Evolutionary conservation across 108 stramenopile species (phyloP).

Genomic region (Nitzschia palea): DNA sequence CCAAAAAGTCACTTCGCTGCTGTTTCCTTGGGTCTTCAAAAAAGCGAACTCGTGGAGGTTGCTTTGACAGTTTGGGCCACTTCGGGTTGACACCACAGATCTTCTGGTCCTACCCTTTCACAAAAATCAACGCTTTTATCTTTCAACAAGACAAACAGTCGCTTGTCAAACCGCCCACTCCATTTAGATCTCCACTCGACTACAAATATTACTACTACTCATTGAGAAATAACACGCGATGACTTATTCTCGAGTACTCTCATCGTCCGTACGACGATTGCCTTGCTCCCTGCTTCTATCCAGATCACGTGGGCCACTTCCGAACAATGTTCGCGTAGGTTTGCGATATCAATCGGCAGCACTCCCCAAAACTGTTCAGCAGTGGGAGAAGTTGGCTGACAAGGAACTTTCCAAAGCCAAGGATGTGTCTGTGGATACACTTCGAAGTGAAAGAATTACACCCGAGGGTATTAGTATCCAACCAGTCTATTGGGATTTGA

Average conservation of each 20-base stretch:
- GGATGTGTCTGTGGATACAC: conserved; percentile 50
- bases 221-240: too few relatives aligned
- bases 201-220: too few relatives aligned
- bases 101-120: too few relatives aligned
- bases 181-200: too few relatives aligned
- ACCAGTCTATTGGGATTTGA: conserved; percentile 91
- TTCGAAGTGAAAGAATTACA: conserved; percentile 63
- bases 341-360: conserved; percentile 18
- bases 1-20: too few relatives aligned
- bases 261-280: neutral
- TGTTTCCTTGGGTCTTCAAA: too few relatives aligned
- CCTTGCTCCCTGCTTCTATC: neutral
- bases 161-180: too few relatives aligned
- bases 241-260: neutral
- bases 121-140: too few relatives aligned
- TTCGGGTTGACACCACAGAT: too few relatives aligned
- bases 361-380: conserved; percentile 32
- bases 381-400: conserved; percentile 69
- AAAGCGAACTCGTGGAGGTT: too few relatives aligned
- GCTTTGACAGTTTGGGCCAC: too few relatives aligned
- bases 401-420: conserved; percentile 68
- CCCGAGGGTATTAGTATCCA: conserved; percentile 91
- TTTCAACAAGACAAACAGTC: too few relatives aligned
- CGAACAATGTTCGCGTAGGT: neutral
- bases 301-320: neutral